Conservation (phyloP, 176 grass and related monocot genomes). For the Aegilops speltoides region DNA sequence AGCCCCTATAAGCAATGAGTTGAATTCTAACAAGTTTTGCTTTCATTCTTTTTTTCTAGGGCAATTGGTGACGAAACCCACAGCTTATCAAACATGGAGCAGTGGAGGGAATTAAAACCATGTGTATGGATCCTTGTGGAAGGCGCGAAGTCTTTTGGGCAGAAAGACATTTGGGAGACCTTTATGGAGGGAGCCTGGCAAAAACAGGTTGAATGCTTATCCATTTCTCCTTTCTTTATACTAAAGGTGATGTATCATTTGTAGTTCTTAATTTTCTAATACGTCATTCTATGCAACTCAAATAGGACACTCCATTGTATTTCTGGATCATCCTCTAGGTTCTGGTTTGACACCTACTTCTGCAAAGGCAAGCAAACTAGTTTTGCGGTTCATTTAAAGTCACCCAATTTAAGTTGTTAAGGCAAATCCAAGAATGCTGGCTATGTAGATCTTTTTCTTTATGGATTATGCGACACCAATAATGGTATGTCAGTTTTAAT, state of each 20-base stretch:
- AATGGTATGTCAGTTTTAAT: background rate
- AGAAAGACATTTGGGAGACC: slow-evolving; percentile 83
- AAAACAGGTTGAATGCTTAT: background rate
- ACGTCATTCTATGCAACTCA: slow-evolving; percentile 23
- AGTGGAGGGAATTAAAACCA: slow-evolving; percentile 56
- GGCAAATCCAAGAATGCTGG: background rate
- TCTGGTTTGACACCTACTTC: slow-evolving; percentile 74
- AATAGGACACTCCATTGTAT: slow-evolving; percentile 79
- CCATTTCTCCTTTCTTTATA: background rate
- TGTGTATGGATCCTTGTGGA: slow-evolving; percentile 85
- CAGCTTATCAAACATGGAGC: slow-evolving; percentile 81
- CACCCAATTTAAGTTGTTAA: slow-evolving; percentile 27
- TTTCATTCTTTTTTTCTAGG: slow-evolving; percentile 43
- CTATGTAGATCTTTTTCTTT: slow-evolving; percentile 1
- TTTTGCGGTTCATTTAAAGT: slow-evolving; percentile 16
- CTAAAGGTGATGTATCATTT: slow-evolving; percentile 7
- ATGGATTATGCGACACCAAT: background rate
- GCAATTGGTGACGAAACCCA: slow-evolving; percentile 92
- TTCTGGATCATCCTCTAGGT: slow-evolving; percentile 95
- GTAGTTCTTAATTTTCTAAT: background rate
- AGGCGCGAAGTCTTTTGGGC: slow-evolving; percentile 92
- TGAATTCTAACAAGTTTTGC: slow-evolving; percentile 12
- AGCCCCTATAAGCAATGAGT: background rate
- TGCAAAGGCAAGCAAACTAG: slow-evolving; percentile 73
- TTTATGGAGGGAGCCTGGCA: slow-evolving; percentile 62